Base-by-base conservation (phyloP, 1,284 basidiomycete genomes). In the Vanrija sp. region DNA sequence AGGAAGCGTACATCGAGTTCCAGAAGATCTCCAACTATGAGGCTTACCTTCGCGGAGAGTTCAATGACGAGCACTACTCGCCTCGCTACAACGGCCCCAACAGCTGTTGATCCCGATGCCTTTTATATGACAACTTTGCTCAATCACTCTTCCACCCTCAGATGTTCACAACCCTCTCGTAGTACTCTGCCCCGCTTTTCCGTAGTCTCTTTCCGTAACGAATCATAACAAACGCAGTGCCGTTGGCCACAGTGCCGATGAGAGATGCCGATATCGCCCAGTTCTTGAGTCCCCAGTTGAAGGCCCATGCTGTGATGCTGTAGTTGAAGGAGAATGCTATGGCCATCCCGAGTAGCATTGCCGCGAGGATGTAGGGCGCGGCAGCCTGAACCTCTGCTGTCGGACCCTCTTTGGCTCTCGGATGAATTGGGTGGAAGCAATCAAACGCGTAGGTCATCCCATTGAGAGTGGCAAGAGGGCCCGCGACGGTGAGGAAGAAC, bases 371-470 rank as follows among this genome's bases (percentile, higher is more conserved):
- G 46, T 62, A 62, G 6, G 64, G 62, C 6, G 58, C 64, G 16
- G 51, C 38, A 29, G 62, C 48, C 34, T 65, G 62, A 6, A 52
- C 58, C 38, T 48, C 46, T 8, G 52, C 44, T 23, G 61, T 55
- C 3, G 58, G 52, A 6, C 55, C 58, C 12, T 56, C 42, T 18
- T 51, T 39, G 7, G 52, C 47, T 14, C 23, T 43, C 4, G 62
- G 60, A 15, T 52, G 38, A 25, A 66, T 63, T 5, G 52, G 45
- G 28, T 64, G 65, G 49, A 49, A 66, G n/a, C 43, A 49, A 42
- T 66, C 62, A 46, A 66, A 66, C 1, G 54, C 57, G 34, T 64
- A 66, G n/a, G 57, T 58, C 26, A 66, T 23, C 5, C 43, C 43
- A 25, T 64, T 45, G 16, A 66, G 28, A 6, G 59, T 57, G 6